Evolutionary conservation across 78 protist genomes (phyloP), one percentile per base, ranked within the genome.

Genomic region (Dictyostelium intermedium): DNA sequence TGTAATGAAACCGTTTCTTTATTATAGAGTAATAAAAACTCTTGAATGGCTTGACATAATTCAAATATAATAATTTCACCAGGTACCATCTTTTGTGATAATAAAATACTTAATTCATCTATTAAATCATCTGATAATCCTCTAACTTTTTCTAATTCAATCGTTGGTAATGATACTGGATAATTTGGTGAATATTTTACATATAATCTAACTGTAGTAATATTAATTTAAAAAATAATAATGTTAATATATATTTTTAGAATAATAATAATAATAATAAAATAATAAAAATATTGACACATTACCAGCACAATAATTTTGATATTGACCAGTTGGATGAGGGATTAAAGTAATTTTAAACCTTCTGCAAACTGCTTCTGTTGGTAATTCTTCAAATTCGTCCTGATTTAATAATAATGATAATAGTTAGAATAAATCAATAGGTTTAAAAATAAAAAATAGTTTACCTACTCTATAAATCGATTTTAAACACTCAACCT

Each of bases 101-200:
- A 53, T 20, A 87, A 20, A 41, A 79, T 61, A 79, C 47, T 39
- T 0, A 77, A 30, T 66, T 87, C 93, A 5, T 63, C 85, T 20
- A 87, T 87, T 32, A 77, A 84, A 60, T 87, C 93, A 79, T 87
- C 93, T 32, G 93, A 87, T 79, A 87, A 66, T 63, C 93, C 93
- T 35, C 53, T 76, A 23, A 87, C 72, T 10, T 74, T 87, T 45
- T 87, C 93, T 2, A 87, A 63, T 10, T 79, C 85, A 61, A 87
- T 63, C 10, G 39, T 37, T 23, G 93, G 93, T 66, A 87, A 79
- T 63, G 93, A 37, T 23, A 14, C 23, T 63, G 93, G 93, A 63
- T 87, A 87, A 32, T 61, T 78, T 87, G 93, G 93, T 87, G 93
- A 34, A 87, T 87, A 87, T 66, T 77, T 87, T 25, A 87, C 85